Base-by-base conservation (phyloP, 2,329 filamentous ascomycete species). In the Aspergillus ustus region DNA sequence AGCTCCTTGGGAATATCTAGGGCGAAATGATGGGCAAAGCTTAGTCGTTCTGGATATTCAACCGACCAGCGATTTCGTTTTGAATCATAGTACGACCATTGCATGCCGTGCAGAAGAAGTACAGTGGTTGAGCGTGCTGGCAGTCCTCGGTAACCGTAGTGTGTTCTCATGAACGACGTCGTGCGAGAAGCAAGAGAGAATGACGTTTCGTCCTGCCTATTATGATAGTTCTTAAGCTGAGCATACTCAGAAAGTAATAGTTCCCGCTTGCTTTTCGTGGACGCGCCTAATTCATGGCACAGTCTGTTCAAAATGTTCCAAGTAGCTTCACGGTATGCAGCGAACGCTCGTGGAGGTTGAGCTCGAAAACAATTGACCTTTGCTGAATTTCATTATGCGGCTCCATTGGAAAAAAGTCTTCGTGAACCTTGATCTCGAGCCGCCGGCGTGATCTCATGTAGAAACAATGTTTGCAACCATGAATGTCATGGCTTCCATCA, bases 331-430 rank as follows among this genome's bases (percentile, higher is more conserved):
- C 86, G 78, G 69, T 87, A 89, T 0, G 73, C 70, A 2, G 73
- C 72, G 22, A 86, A 80, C 4, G 73, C 73, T 3, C 66, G 34
- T 0, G 86, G 85, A 22, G 77, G 75, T 0, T 62, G 1, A 88
- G 70, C 63, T 88, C 86, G 54, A 88, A 86, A 0, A 87, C 63
- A 0, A 84, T 72, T 0, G 75, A 76, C 34, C 81, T 80, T n/a
- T 74, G 74, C 9, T 77, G 66, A 2, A 70, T 20, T 15, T 37
- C 22, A 9, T 62, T 61, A 0, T 53, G 37, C 0, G 54, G 44
- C 2, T 52, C 49, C 22, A 15, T 9, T 2, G 85, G 85, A 0
- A 88, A 73, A 1, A 80, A 82, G 55, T 82, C 74, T 65, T 88
- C 85, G 46, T 83, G 79, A 2, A 82, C 70, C 1, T 63, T 8